Evolutionary conservation across 2,329 filamentous ascomycete genomes (phyloP).

Genomic region (Dactylonectria estremocensis): DNA sequence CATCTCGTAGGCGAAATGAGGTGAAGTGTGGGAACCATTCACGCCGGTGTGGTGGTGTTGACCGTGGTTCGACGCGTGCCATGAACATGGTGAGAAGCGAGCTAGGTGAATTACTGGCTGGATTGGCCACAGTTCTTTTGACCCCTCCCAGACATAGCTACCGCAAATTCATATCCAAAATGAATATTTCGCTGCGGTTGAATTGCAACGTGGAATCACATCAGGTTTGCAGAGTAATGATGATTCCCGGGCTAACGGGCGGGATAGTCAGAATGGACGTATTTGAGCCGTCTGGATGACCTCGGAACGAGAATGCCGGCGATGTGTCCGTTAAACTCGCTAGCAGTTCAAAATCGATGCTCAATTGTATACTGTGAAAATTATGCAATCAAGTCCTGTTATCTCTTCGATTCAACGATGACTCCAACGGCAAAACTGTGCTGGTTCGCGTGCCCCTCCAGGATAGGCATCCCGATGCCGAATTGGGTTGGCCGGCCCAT

Average conservation of each 20-base stretch:
- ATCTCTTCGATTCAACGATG: background rate
- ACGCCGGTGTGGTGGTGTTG: conserved; percentile 16
- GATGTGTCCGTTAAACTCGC: background rate
- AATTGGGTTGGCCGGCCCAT: conserved; percentile 3
- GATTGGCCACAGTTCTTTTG: background rate
- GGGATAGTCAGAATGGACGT: background rate
- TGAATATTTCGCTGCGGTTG: too few relatives aligned
- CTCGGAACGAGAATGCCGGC: background rate
- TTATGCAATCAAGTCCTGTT: background rate
- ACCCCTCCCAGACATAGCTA: too few relatives aligned
- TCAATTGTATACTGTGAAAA: background rate
- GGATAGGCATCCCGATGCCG: conserved; percentile 18
- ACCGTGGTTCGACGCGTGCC: conserved; percentile 7
- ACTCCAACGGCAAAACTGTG: background rate
- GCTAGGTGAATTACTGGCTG: background rate
- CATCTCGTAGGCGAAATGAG: background rate
- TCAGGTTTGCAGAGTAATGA: background rate
- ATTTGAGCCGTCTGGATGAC: background rate
- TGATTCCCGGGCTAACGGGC: background rate
- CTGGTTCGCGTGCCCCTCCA: background rate
- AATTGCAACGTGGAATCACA: background rate
- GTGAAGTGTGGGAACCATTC: background rate
- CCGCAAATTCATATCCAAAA: background rate
- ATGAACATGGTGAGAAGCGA: background rate
- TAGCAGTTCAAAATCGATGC: background rate